These are phyloP conservation scores for Xylariales sp. DNA, from an alignment of 2,329 filamentous ascomycete genomes.

Conservation along the genomic window DNA sequence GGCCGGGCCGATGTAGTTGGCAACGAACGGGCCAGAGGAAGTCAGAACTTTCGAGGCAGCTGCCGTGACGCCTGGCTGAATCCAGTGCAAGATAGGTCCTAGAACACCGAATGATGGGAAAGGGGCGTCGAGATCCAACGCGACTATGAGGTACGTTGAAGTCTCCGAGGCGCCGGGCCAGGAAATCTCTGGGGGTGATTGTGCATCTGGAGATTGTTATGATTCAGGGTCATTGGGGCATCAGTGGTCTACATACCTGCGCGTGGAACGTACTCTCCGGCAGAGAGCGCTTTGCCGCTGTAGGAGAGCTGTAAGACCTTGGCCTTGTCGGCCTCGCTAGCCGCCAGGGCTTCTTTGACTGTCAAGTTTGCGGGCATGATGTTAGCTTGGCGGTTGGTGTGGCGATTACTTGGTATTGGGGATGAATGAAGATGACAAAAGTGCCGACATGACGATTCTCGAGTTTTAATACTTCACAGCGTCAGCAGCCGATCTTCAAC, in stretches of 20 bases:
- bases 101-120: conserved; percentile 35
- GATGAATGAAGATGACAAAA: too few species aligned
- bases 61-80: conserved; percentile 33
- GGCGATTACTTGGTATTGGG: too few species aligned
- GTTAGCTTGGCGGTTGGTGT: neutral
- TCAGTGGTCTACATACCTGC: conserved; percentile 1
- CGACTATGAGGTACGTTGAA: conserved; percentile 34
- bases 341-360: neutral
- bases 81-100: conserved; percentile 43
- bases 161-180: neutral
- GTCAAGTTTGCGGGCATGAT: conserved; percentile 3
- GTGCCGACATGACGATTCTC: too few species aligned
- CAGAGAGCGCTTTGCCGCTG: neutral
- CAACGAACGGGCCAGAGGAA: conserved; percentile 20
- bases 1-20: conserved; percentile 38
- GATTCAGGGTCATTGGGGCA: neutral
- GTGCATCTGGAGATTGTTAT: neutral
- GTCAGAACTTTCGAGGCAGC: conserved; percentile 4
- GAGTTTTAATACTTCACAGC: too few species aligned
- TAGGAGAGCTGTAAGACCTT: conserved; percentile 2
- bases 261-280: conserved; percentile 3
- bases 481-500: too few species aligned
- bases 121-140: conserved; percentile 43
- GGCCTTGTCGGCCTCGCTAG: neutral
- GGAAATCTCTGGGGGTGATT: neutral